phyloP scores from a whole-genome alignment of 106 monocot species.

The Allium fistulosum region DNA sequence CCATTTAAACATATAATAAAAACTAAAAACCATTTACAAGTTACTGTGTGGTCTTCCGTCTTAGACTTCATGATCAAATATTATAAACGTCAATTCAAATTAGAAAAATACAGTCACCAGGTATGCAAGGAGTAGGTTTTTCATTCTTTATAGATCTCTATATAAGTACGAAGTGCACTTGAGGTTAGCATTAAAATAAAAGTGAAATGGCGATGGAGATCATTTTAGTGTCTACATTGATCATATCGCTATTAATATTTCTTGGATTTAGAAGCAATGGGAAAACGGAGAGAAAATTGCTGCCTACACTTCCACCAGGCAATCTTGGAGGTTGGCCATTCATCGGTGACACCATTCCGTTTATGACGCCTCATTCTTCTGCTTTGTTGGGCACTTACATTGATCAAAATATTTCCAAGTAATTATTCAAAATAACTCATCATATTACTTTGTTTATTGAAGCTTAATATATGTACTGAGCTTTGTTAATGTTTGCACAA shows the following conservation, averaged over 20 bases:
- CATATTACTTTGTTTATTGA: background rate
- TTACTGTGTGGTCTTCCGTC: too few species aligned
- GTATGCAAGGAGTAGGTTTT: too few species aligned
- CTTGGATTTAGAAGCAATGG: conserved; percentile 4
- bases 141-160: too few species aligned
- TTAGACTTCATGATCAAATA: too few species aligned
- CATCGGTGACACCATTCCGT: conserved; percentile 31
- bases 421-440: background rate
- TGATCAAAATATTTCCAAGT: conserved; percentile 19
- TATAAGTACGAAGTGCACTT: too few species aligned
- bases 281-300: background rate
- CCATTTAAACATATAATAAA: too few species aligned
- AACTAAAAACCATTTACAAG: too few species aligned
- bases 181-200: background rate
- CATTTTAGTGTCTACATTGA: conserved; percentile 7
- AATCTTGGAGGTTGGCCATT: conserved; percentile 25
- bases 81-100: too few species aligned
- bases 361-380: conserved; percentile 34
- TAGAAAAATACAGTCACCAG: too few species aligned
- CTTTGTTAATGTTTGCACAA: conserved; percentile 1
- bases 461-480: background rate
- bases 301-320: conserved; percentile 27
- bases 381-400: conserved; percentile 19
- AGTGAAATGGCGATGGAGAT: conserved; percentile 22
- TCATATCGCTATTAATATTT: conserved; percentile 17